Evolutionary conservation across 192 early-diverging fungal genomes (phyloP).

Genomic region (Spinellus fusiger): DNA sequence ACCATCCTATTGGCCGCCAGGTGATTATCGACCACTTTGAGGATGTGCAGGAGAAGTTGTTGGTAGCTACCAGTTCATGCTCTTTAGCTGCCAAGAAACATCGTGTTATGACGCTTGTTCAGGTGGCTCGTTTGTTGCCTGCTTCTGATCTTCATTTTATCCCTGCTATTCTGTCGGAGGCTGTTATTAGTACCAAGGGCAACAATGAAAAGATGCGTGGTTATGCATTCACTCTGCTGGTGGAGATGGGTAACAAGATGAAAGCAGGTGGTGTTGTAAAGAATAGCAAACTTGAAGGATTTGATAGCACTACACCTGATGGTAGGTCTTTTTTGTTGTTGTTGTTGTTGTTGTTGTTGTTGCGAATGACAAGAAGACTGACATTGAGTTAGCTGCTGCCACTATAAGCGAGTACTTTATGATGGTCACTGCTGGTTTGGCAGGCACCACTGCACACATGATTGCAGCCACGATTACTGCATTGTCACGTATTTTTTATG

Average conservation of each 20-base stretch:
- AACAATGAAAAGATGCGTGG: slow-evolving; percentile 81
- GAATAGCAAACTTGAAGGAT: slow-evolving; percentile 27
- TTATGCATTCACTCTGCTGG: slow-evolving; percentile 77
- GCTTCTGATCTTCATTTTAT: slow-evolving; percentile 75
- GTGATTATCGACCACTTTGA: slow-evolving; percentile 46
- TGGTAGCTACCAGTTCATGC: slow-evolving; percentile 64
- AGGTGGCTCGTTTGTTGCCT: slow-evolving; percentile 58
- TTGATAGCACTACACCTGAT: slow-evolving; percentile 34
- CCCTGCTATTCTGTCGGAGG: slow-evolving; percentile 83
- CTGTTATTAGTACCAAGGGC: slow-evolving; percentile 91
- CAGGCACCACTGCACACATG: slow-evolving; percentile 86
- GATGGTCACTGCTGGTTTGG: slow-evolving; percentile 93
- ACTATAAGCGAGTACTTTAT: slow-evolving; percentile 78
- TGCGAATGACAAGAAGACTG: slow-evolving; percentile 19
- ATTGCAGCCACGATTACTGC: slow-evolving; percentile 84
- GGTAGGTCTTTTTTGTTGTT: no score
- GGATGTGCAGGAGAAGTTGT: slow-evolving; percentile 57
- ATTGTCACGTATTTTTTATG: slow-evolving; percentile 83
- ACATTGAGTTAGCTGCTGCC: slow-evolving; percentile 43
- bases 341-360: no score
- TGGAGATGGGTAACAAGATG: slow-evolving; percentile 92
- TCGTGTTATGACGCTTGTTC: slow-evolving; percentile 64
- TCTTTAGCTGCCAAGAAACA: slow-evolving; percentile 73
- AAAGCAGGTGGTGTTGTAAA: slow-evolving; percentile 52
- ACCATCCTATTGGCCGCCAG: slow-evolving; percentile 39